Evolutionary conservation across 352 stramenopile genomes (phyloP).

Genomic region (Phytophthora pini): DNA sequence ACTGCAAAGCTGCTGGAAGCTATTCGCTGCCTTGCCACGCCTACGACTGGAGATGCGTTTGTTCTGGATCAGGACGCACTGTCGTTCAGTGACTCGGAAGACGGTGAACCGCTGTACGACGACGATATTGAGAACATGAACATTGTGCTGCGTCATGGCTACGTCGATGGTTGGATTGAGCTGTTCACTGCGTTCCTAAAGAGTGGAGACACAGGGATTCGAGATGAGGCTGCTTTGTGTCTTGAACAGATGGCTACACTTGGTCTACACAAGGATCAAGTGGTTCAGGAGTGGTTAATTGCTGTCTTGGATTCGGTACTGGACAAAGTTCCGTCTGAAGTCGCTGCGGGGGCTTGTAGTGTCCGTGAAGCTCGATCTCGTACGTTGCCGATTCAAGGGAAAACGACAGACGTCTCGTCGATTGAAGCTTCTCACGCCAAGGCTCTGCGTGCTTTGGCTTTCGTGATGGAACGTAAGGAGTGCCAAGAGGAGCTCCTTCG

Average conservation of each 20-base stretch:
- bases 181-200: slow-evolving; percentile 73
- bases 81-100: slow-evolving; percentile 61
- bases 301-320: slow-evolving; percentile 73
- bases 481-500: slow-evolving; percentile 65
- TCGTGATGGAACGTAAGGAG: slow-evolving; percentile 57
- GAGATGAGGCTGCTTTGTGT: slow-evolving; percentile 59
- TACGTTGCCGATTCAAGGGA: slow-evolving; percentile 58
- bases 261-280: slow-evolving; percentile 59
- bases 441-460: slow-evolving; percentile 64
- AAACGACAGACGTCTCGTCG: slow-evolving; percentile 25
- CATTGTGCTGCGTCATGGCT: slow-evolving; percentile 47
- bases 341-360: slow-evolving; percentile 55
- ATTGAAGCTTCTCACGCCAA: slow-evolving; percentile 66
- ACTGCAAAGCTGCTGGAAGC: slow-evolving; percentile 59
- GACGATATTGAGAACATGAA: slow-evolving; percentile 65
- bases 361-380: slow-evolving; percentile 67
- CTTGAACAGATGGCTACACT: slow-evolving; percentile 58
- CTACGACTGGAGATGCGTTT: slow-evolving; percentile 19
- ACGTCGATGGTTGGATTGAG: slow-evolving; percentile 82
- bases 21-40: slow-evolving; percentile 55
- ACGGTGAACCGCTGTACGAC: slow-evolving; percentile 61
- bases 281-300: slow-evolving; percentile 79
- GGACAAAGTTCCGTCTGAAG: slow-evolving; percentile 54
- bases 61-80: slow-evolving; percentile 62
- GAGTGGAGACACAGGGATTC: slow-evolving; percentile 53